Evolutionary conservation across 176 grass and related monocot genomes (phyloP).

Genomic region (Aegilops speltoides): DNA sequence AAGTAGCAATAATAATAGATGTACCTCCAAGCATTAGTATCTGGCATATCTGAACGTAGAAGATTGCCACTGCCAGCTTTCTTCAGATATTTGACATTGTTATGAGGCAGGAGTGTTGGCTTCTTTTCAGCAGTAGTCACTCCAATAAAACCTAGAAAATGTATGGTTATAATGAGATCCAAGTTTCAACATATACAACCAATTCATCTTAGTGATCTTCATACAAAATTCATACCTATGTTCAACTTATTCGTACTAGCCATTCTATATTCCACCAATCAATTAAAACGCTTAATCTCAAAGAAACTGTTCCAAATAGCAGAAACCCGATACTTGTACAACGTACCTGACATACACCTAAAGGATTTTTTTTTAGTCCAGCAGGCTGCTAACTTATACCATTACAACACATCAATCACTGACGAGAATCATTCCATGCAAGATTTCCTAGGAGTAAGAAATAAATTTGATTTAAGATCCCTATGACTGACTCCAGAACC

Average conservation of each 20-base stretch:
- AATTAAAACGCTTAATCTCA: slow-evolving; percentile 6
- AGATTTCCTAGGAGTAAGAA: slow-evolving; percentile 5
- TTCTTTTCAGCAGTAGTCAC: slow-evolving; percentile 41
- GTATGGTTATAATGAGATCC: slow-evolving; percentile 22
- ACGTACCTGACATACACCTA: background rate
- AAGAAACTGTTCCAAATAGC: slow-evolving; percentile 1
- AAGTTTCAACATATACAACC: slow-evolving; percentile 20
- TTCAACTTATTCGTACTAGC: background rate
- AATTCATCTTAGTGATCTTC: slow-evolving; percentile 7
- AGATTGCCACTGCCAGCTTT: slow-evolving; percentile 11
- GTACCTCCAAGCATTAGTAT: slow-evolving; percentile 45
- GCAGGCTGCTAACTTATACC: background rate
- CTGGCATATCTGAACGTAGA: background rate
- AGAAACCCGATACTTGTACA: background rate
- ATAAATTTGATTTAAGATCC: slow-evolving; percentile 1
- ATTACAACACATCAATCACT: slow-evolving; percentile 20
- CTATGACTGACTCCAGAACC: background rate
- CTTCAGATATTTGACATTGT: slow-evolving; percentile 11
- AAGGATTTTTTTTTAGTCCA: background rate
- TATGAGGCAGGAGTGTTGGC: slow-evolving; percentile 4
- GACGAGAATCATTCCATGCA: background rate
- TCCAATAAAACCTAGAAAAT: slow-evolving; percentile 37
- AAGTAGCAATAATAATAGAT: background rate
- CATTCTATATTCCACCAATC: slow-evolving; percentile 6
- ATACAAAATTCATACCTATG: background rate